Evolutionary conservation across 2,329 filamentous ascomycete genomes (phyloP).

Genomic region (Botryotinia convoluta): DNA sequence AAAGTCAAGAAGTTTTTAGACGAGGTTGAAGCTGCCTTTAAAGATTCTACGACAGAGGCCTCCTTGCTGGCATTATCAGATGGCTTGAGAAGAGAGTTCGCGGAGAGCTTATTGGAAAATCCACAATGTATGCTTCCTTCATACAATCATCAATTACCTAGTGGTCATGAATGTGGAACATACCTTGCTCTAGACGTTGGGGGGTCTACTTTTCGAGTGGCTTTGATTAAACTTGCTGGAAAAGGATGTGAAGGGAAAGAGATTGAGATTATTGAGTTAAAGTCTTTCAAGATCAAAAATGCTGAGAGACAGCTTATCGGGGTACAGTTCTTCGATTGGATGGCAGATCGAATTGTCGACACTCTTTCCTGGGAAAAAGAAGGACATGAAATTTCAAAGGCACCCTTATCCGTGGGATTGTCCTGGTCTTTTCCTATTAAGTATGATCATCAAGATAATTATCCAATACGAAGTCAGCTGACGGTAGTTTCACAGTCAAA

Average conservation of each 20-base stretch:
- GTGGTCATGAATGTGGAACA: slow-evolving; percentile 56
- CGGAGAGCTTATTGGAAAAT: slow-evolving; percentile 51
- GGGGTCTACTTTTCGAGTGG: slow-evolving; percentile 64
- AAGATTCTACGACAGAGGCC: slow-evolving; percentile 48
- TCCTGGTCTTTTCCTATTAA: slow-evolving; percentile 71
- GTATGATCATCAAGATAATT: slow-evolving; percentile 44
- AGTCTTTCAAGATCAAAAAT: slow-evolving; percentile 55
- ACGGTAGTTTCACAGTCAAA: slow-evolving; percentile 51
- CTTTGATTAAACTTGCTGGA: slow-evolving; percentile 58
- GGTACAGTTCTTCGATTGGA: slow-evolving; percentile 65
- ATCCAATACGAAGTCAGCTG: slow-evolving; percentile 30
- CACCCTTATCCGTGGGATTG: slow-evolving; percentile 56
- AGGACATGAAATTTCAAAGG: slow-evolving; percentile 38
- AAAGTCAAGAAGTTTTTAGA: slow-evolving; percentile 49
- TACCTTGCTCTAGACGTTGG: slow-evolving; percentile 67
- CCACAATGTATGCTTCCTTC: slow-evolving; percentile 63
- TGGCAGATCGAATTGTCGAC: slow-evolving; percentile 58
- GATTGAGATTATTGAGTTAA: slow-evolving; percentile 53
- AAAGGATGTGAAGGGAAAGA: slow-evolving; percentile 43
- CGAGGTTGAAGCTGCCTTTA: slow-evolving; percentile 53
- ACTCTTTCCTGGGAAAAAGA: slow-evolving; percentile 49
- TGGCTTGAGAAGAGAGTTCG: slow-evolving; percentile 54
- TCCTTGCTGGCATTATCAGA: slow-evolving; percentile 45
- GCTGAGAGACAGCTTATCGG: slow-evolving; percentile 57
- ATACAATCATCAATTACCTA: slow-evolving; percentile 62